Evolutionary conservation across 192 early-diverging fungal species (phyloP).

Genomic region (Helicostylum pulchrum): DNA sequence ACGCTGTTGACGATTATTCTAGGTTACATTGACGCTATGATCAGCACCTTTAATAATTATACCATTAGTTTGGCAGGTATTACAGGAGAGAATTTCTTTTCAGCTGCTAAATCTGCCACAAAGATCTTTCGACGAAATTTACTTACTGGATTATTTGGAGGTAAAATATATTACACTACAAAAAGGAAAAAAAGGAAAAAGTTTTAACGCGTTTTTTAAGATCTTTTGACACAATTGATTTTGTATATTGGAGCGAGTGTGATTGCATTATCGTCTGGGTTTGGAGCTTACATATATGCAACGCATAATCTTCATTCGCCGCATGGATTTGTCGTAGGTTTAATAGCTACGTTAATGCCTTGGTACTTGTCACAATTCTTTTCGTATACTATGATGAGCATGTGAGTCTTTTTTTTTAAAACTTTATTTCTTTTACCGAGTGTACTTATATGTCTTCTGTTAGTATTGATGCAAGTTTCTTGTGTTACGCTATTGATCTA

Average conservation of each 20-base stretch:
- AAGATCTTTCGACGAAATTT: slow-evolving; percentile 75
- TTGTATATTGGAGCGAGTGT: slow-evolving; percentile 57
- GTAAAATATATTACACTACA: slow-evolving; percentile 13
- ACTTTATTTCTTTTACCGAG: not conserved
- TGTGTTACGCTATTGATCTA: slow-evolving; percentile 82
- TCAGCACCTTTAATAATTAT: slow-evolving; percentile 60
- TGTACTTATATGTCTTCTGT: not conserved
- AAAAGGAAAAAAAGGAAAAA: too few species aligned
- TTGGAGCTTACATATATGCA: slow-evolving; percentile 57
- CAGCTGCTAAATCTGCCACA: slow-evolving; percentile 55
- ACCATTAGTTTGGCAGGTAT: slow-evolving; percentile 69
- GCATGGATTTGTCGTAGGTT: slow-evolving; percentile 63
- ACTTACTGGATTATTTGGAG: slow-evolving; percentile 56
- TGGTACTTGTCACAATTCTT: slow-evolving; percentile 67
- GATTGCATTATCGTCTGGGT: slow-evolving; percentile 54
- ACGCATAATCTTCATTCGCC: slow-evolving; percentile 52
- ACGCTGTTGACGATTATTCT: slow-evolving; percentile 36
- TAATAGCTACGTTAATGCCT: slow-evolving; percentile 56
- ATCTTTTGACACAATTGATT: slow-evolving; percentile 53
- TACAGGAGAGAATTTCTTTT: slow-evolving; percentile 61
- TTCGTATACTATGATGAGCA: slow-evolving; percentile 68
- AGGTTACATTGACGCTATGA: slow-evolving; percentile 38
- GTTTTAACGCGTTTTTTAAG: slow-evolving; percentile 20
- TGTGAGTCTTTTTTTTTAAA: slow-evolving; percentile 47
- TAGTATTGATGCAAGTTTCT: slow-evolving; percentile 74